Conservation (phyloP, 768 basidiomycete genomes). For the Naganishia vaughanmartiniae region DNA sequence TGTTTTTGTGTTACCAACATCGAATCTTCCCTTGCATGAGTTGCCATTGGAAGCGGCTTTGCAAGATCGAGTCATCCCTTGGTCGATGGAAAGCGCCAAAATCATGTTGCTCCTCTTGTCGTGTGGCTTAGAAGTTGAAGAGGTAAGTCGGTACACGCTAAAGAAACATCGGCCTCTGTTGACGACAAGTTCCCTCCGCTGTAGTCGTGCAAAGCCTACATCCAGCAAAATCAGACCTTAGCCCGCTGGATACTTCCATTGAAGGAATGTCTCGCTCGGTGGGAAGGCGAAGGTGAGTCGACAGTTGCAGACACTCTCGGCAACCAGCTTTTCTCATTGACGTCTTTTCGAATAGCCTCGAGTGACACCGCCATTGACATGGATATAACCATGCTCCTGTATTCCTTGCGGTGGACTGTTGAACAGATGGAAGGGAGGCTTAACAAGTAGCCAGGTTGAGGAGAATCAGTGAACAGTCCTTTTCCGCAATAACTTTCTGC, state of each 20-base stretch:
- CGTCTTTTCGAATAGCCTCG: not conserved
- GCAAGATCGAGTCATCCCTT: not conserved
- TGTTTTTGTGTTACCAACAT: not conserved
- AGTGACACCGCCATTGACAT: not conserved
- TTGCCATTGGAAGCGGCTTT: not conserved
- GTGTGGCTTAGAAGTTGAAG: not conserved
- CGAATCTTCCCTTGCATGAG: constrained; percentile 6
- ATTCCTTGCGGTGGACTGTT: constrained; percentile 12
- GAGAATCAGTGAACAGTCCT: not conserved
- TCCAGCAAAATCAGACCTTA: not conserved
- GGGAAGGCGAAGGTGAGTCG: constrained; percentile 1
- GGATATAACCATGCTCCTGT: not conserved
- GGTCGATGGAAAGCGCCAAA: constrained; percentile 7
- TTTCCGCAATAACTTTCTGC: no score
- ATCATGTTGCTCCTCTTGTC: constrained; percentile 3
- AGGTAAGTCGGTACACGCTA: not conserved
- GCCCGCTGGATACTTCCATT: not conserved
- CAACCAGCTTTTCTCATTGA: not conserved
- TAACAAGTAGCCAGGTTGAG: not conserved
- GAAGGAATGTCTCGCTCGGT: not conserved
- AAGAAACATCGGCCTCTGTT: not conserved
- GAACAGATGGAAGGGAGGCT: constrained; percentile 14
- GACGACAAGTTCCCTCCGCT: not conserved
- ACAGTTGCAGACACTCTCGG: not conserved
- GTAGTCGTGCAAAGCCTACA: not conserved